Base-by-base conservation (phyloP, 2,329 filamentous ascomycete genomes). In the Epichloe glyceriae region DNA sequence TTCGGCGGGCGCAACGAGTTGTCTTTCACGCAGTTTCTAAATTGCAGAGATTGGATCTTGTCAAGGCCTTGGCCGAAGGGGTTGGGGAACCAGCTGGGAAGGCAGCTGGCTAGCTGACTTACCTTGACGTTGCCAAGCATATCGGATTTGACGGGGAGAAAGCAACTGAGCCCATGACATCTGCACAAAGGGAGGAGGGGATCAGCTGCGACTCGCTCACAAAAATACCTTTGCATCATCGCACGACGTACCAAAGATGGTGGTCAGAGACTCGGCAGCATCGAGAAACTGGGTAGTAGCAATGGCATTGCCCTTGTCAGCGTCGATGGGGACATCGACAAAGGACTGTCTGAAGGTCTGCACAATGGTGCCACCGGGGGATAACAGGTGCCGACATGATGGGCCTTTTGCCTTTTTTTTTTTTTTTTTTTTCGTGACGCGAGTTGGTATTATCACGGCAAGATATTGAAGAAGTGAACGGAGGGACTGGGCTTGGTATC, bases 121-220 rank as follows among this genome's bases (percentile, higher is more conserved):
- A 93, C 88, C 79, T 89, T 90, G 72, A 97, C 79, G 72, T 98
- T 98, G 66, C 87, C 87, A 46, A 80, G 68, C 74, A 98, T 86
- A 70, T 98, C 93, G 59, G 72, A 85, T 79, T 95, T 96, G 65
- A 97, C 91, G 26, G 88, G 50, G 76, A 81, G 72, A 98, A 97
- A 57, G 90, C 89, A 35, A 85, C 79, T 43, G 78, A 76, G 54
- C 81, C 81, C 49, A 85, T 73, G 51, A 76, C 69, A 65, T 85
- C 81, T 84, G 33, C 11, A 2, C n/a, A 20, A 22, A 39, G 37
- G 6, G 4, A 17, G 8, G 1, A 1, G 8, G 4, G n/a, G 6
- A 8, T 49, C 17, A 49, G 47, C 20, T 15, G 20, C 33, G 17
- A 2, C 6, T 19, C 3, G 17, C 14, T n/a, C 12, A 22, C 12